Conservation (phyloP, 345 rosid species). For the Linum lewisii region DNA sequence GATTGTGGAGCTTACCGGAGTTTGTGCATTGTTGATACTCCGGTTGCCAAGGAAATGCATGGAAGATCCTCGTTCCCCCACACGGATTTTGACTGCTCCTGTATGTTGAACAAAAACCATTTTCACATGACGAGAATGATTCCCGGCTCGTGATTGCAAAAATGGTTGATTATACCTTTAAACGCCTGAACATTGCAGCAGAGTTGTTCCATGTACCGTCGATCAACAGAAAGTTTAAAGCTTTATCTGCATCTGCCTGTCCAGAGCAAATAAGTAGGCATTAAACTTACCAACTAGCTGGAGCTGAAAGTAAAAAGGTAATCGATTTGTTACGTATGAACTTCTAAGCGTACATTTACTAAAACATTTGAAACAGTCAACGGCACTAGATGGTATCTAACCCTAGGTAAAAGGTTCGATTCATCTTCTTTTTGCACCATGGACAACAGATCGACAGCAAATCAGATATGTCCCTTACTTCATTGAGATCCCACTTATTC, state of each 20-base stretch:
- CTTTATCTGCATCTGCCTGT: constrained; percentile 36
- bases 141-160: neutral
- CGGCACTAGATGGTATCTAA: too few relatives aligned
- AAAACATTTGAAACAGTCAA: too few relatives aligned
- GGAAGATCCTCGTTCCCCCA: constrained; percentile 76
- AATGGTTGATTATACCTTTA: constrained; percentile 41
- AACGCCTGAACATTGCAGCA: constrained; percentile 87
- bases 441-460: too few relatives aligned
- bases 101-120: constrained; percentile 7
- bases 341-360: too few relatives aligned
- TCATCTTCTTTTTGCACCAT: too few relatives aligned
- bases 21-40: constrained; percentile 89
- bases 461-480: too few relatives aligned
- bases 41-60: constrained; percentile 61
- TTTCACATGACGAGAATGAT: neutral
- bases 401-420: too few relatives aligned
- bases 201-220: constrained; percentile 99
- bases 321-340: too few relatives aligned
- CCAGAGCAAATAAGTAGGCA: constrained; percentile 19
- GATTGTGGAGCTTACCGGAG: constrained; percentile 62
- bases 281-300: constrained; percentile 15
- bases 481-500: too few relatives aligned
- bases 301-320: neutral
- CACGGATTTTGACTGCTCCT: constrained; percentile 64
- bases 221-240: constrained; percentile 64